Base-by-base conservation (phyloP, 305 asterid genomes). In the Fraxinus paxiana region DNA sequence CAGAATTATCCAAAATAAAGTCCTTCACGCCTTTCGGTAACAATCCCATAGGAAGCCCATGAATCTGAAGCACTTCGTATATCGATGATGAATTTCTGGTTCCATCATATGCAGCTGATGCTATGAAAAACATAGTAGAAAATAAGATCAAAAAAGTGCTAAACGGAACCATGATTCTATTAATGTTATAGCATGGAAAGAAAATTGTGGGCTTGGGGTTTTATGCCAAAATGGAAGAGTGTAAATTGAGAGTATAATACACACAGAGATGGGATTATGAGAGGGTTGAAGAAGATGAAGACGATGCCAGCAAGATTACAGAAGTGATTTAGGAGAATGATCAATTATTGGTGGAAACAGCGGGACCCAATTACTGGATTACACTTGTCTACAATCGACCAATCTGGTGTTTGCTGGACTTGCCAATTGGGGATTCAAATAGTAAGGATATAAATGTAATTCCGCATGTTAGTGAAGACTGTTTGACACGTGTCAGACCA, bases 31-130 rank as follows among this genome's bases (percentile, higher is more conserved):
- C 92, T 85, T 87, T 89, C 2, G 92, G 92, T 9, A 89, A 75
- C n/a, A 89, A 67, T 2, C 92, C 92, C 88, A 85, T 86, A 30
- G 92, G 92, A 67, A 89, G 46, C 1, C 92, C 90, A 56, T 89
- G 80, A 13, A 79, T 73, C 61, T 79, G 79, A 67, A 89, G 90
- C 1, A 80, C 90, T 2, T 89, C 92, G 56, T 89, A 89, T 37
- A 89, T 84, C 2, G 90, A 80, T 41, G 83, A 77, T 37, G 65
- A 43, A 20, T 54, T 33, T 4, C 1, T 15, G 4, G 82, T 1
- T 26, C 37, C 46, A 82, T 8, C 24, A 34, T 12, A 33, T 54
- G 54, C 38, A 46, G 63, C 31, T 30, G 34, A 20, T 20, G 74
- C 74, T 75, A 24, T 37, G 43, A 30, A 75, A 35, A 76, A 48